Base-by-base conservation (phyloP, 352 stramenopile genomes). In the Halophytophthora polymorphica region DNA sequence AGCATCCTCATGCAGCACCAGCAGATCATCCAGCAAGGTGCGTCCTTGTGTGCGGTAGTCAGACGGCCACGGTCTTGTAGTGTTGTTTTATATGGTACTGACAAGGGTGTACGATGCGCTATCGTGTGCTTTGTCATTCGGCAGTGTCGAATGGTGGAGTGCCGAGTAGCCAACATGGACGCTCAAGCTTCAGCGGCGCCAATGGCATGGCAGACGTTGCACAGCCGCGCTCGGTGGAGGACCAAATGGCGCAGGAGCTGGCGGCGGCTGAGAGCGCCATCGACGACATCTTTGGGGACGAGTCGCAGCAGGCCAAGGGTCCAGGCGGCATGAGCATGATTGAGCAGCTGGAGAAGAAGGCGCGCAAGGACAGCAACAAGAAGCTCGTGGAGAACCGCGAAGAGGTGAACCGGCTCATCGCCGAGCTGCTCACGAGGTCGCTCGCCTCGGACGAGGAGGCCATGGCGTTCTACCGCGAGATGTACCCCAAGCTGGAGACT, bases 1-100 rank as follows among this genome's bases (percentile, higher is more conserved):
- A 88, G 72, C 38, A 92, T 95, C 45, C 54, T 93, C 6, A 92
- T 95, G 82, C 82, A 95, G 34, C 83, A 95, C 56, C 85, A 95
- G 22, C 78, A 92, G 51, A 87, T 93, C 37, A 91, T 95, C 39
- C 82, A 92, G 29, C 82, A 90, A 77, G 85, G 82, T 88, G 29
- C 11, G 43, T 36, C 21, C 15, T 50, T 2, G 11, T 45, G 10
- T 47, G 8, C 8, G 10, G 6, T 43, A 6, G 2, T 37, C 23
- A 0, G 35, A 35, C 29, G 12, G 25, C 2, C 45, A 7, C 35
- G 19, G 25, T 31, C n/a, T 6, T 34, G 50, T 21, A n/a, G 1
- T 51, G 0, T 34, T n/a, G 7, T 49, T 41, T 57, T 49, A 37
- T 45, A 10, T 23, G 40, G 6, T 54, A 47, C 46, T 64, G 12